Evolutionary conservation across 108 stramenopile species (phyloP).

Genomic region (Thalassiosira profunda): DNA sequence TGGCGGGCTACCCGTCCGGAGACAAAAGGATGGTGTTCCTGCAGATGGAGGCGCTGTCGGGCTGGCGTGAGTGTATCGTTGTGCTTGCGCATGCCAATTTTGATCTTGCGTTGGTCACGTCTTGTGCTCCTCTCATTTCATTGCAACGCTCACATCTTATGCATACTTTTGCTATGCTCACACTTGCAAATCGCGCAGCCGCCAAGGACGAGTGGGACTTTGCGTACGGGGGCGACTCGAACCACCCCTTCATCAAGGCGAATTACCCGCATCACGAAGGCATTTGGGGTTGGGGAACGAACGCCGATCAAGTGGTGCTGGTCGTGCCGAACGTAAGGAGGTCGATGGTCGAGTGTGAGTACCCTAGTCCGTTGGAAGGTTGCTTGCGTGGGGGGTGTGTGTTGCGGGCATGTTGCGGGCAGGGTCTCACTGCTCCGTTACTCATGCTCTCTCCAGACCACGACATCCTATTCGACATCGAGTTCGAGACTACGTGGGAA

Average conservation of each 20-base stretch:
- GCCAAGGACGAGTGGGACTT: constrained; percentile 54
- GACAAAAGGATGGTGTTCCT: constrained; percentile 50
- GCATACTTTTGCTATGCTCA: not conserved
- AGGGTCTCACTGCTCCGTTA: not conserved
- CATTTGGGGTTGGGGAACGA: constrained; percentile 42
- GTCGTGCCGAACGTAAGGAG: constrained; percentile 27
- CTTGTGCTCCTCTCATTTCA: too few species aligned
- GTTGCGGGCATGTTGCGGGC: too few species aligned
- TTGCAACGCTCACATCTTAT: too few species aligned
- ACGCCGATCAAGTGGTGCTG: constrained; percentile 38
- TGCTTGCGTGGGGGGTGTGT: not conserved
- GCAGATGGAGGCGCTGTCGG: constrained; percentile 56
- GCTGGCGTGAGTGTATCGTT: constrained; percentile 16
- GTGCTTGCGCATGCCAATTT: not conserved
- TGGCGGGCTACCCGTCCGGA: constrained; percentile 48
- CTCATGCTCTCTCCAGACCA: not conserved
- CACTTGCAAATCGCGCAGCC: not conserved
- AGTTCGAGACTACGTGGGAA: not conserved
- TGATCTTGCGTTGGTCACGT: too few species aligned
- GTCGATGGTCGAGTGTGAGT: constrained; percentile 11
- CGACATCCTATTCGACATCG: not conserved
- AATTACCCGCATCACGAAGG: constrained; percentile 58
- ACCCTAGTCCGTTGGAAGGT: not conserved
- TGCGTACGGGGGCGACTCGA: constrained; percentile 28
- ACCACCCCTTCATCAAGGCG: constrained; percentile 55